phyloP scores from a whole-genome alignment of 208 protist genomes.

The Leishmania turanica region DNA sequence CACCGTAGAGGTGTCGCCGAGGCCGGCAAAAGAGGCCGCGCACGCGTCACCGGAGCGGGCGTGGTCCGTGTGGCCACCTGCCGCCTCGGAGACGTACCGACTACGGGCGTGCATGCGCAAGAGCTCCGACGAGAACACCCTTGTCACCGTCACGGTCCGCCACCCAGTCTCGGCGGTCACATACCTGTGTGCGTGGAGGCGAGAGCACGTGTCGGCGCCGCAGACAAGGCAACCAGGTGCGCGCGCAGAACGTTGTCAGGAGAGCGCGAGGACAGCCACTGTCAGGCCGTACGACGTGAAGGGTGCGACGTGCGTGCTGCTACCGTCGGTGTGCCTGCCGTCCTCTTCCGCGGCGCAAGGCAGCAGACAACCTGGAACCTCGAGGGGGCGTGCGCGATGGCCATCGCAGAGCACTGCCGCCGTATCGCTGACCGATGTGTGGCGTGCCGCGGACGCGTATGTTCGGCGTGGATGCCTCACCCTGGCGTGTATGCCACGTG shows the following conservation, averaged over 20 bases:
- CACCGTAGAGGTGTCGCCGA: neutral
- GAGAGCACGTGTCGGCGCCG: conserved; percentile 11
- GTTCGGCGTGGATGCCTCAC: neutral
- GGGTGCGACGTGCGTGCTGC: neutral
- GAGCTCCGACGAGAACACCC: neutral
- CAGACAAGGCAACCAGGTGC: neutral
- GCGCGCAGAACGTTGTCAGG: too few species aligned
- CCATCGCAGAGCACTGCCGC: neutral
- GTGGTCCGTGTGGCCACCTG: conserved; percentile 30
- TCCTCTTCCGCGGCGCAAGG: neutral
- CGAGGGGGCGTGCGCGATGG: neutral
- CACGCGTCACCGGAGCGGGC: neutral
- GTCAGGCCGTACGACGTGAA: neutral
- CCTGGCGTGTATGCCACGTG: neutral
- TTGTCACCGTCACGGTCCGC: neutral
- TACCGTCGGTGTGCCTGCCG: neutral
- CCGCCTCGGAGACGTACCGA: conserved; percentile 7
- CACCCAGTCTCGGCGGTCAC: conserved; percentile 16
- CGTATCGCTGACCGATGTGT: conserved; percentile 5
- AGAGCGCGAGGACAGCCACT: neutral
- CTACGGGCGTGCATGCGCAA: neutral
- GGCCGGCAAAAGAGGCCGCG: neutral
- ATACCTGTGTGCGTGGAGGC: conserved; percentile 17
- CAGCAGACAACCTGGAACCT: neutral
- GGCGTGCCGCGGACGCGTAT: conserved; percentile 15